Conservation (phyloP, 2,329 filamentous ascomycete species). For the Scedosporium boydii region DNA sequence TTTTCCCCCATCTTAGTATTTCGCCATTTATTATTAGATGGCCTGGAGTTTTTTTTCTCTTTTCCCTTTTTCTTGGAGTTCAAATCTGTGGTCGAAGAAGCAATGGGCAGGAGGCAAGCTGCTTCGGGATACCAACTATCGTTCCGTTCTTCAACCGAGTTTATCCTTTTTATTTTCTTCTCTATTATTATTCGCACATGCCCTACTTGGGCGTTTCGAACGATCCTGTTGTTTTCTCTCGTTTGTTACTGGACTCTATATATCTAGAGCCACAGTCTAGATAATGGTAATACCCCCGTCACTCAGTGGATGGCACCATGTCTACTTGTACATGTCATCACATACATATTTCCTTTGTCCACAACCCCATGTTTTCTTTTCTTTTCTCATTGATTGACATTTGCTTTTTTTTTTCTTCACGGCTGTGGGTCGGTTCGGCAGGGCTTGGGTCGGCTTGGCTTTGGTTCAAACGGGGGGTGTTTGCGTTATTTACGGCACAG, state of each 20-base stretch:
- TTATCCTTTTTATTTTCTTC: no score
- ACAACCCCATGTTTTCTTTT: background rate
- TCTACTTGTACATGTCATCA: background rate
- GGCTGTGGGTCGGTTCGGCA: background rate
- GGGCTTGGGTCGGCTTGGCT: background rate
- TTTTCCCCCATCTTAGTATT: no score
- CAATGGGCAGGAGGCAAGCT: no score
- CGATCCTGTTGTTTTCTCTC: background rate
- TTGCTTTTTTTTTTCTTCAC: background rate
- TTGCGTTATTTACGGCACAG: background rate
- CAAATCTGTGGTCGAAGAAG: no score
- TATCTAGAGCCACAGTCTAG: background rate
- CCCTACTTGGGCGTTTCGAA: background rate
- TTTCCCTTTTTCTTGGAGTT: no score
- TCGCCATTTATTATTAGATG: no score
- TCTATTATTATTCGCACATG: no score
- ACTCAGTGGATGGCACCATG: background rate
- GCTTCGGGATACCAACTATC: no score
- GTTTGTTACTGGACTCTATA: conserved; percentile 4
- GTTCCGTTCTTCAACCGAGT: no score
- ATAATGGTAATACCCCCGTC: conserved; percentile 7
- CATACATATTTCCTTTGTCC: conserved; percentile 1
- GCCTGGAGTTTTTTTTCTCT: no score
- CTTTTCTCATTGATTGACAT: background rate
- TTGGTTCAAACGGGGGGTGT: background rate